These are phyloP conservation scores for Acacia pycnantha DNA, from an alignment of 331 rosid genomes.

Conservation along the genomic window DNA sequence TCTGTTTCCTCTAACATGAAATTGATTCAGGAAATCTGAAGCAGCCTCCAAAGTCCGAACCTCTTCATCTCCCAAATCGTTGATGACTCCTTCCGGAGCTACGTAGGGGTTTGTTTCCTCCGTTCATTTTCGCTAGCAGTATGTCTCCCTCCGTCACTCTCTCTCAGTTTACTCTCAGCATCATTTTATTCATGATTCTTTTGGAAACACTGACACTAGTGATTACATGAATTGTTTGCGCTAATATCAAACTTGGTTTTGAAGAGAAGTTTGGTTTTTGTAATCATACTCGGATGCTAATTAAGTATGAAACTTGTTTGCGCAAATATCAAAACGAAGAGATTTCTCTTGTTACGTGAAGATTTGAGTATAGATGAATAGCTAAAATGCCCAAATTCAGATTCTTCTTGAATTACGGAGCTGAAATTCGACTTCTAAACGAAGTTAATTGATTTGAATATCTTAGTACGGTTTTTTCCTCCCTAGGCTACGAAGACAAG, in stretches of 20 bases:
- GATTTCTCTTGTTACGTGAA: background rate
- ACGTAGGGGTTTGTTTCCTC: conserved; percentile 20
- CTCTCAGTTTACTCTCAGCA: background rate
- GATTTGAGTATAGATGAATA: background rate
- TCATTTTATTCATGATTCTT: background rate
- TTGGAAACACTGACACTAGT: background rate
- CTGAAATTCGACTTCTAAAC: background rate
- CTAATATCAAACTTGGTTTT: too few species aligned
- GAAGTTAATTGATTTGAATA: conserved; percentile 3
- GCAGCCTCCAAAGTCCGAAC: background rate
- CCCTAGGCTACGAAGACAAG: background rate
- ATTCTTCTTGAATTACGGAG: background rate
- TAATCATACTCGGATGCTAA: background rate
- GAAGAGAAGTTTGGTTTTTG: background rate
- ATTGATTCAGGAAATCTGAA: background rate
- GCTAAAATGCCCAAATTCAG: background rate
- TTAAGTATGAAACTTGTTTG: background rate
- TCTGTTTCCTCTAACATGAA: background rate
- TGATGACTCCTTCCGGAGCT: conserved; percentile 13
- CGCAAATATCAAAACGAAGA: background rate
- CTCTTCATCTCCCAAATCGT: background rate
- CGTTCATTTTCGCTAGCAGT: background rate
- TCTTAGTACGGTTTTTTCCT: background rate
- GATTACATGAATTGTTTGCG: too few species aligned
- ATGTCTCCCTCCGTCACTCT: background rate